Evolutionary conservation across 805 yeast species (phyloP).

Genomic region (Myxozyma melibiosi): DNA sequence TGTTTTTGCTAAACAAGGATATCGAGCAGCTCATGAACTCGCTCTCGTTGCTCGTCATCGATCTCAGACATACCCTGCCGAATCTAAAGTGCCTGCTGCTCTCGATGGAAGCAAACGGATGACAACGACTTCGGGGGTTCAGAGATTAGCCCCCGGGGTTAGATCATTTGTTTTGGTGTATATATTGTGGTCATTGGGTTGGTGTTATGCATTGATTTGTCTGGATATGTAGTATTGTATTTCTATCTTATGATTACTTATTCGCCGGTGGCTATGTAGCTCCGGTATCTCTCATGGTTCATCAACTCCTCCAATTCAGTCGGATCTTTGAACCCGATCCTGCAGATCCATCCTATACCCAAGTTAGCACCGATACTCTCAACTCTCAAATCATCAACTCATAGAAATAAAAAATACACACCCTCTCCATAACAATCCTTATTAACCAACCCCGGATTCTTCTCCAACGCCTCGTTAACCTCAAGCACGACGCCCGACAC

Average conservation of each 20-base stretch:
- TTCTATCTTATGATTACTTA: neutral
- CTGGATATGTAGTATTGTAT: neutral
- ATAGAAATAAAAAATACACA: neutral
- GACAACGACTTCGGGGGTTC: constrained; percentile 12
- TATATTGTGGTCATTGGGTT: neutral
- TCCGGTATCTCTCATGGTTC: constrained; percentile 15
- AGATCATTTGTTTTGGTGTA: neutral
- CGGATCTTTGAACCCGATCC: constrained; percentile 16
- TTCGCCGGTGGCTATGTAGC: constrained; percentile 23
- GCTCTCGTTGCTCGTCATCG: constrained; percentile 33
- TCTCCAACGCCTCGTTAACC: constrained; percentile 66
- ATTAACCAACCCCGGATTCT: constrained; percentile 77
- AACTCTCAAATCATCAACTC: neutral
- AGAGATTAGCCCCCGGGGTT: constrained; percentile 13
- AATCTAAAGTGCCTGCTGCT: constrained; percentile 34
- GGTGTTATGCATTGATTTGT: neutral
- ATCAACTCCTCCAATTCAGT: constrained; percentile 20
- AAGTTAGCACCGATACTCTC: too few species aligned
- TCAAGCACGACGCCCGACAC: constrained; percentile 75
- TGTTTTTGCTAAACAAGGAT: constrained; percentile 50
- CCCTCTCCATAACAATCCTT: constrained; percentile 65
- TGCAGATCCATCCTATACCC: constrained; percentile 27
- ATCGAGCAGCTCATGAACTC: constrained; percentile 50
- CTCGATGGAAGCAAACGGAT: constrained; percentile 25
- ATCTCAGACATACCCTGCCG: constrained; percentile 34